Conservation (phyloP, 768 basidiomycete species). For the Albatrellus ellisii region DNA sequence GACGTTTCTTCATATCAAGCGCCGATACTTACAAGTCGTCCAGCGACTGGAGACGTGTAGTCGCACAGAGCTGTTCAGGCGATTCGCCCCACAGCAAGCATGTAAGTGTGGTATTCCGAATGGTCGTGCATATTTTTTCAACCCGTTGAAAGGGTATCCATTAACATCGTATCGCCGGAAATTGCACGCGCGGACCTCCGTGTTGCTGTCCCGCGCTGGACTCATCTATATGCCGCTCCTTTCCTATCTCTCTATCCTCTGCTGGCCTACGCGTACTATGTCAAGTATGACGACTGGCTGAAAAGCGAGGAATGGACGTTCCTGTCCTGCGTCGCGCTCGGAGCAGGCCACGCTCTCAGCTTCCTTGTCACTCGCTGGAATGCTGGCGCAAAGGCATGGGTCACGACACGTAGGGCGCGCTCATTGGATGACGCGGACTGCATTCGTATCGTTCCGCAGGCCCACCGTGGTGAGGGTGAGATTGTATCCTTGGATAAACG, state of each 20-base stretch:
- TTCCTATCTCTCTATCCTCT: constrained; percentile 75
- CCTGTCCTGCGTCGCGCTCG: constrained; percentile 75
- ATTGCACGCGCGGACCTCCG: constrained; percentile 58
- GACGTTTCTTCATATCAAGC: no score
- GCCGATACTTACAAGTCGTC: no score
- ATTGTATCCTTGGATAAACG: constrained; percentile 70
- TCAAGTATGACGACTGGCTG: constrained; percentile 85
- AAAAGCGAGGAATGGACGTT: constrained; percentile 98
- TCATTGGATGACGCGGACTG: constrained; percentile 64
- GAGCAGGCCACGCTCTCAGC: constrained; percentile 81
- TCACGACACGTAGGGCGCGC: constrained; percentile 61
- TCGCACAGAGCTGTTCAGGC: no score
- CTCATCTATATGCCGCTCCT: constrained; percentile 61
- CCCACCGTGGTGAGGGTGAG: constrained; percentile 80
- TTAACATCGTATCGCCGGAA: constrained; percentile 51
- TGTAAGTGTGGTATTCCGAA: no score
- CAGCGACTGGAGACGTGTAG: no score
- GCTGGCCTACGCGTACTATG: constrained; percentile 82
- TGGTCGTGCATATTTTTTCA: no score
- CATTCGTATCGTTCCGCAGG: constrained; percentile 67
- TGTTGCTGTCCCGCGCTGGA: constrained; percentile 51
- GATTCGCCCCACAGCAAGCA: no score
- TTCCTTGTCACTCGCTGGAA: constrained; percentile 91
- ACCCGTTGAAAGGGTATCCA: constrained; percentile 27
- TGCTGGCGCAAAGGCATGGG: constrained; percentile 58